Evolutionary conservation across 768 basidiomycete species (phyloP), one percentile per base, ranked within the genome.

Genomic region (Mycena rosella): DNA sequence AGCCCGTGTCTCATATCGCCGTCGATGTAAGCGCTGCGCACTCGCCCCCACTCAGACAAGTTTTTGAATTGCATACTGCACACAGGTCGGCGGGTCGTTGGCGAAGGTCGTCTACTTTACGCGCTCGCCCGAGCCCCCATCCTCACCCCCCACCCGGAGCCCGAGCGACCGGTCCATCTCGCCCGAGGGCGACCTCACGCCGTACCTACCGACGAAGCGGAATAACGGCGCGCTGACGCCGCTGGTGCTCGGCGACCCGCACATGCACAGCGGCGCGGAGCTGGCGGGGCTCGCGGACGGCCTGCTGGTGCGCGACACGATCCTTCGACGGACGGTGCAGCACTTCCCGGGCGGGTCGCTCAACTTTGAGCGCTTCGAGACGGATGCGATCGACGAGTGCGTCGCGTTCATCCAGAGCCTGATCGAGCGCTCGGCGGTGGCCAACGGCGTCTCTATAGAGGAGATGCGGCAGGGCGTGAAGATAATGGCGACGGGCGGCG

Each of bases 31-130:
- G 96, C 88, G 49, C n/a, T n/a, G n/a, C 53, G 38, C 58, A 60
- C 55, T 48, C 56, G 53, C 29, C 38, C 57, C 34, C 36, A 61
- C 42, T 59, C 8, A 10, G 2, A 20, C 18, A 18, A 44, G 49
- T 51, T 52, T 64, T 44, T 36, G 55, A 42, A 60, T 64, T 44
- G 60, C 58, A 73, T 56, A 54, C 45, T 36, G 74, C 67, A 74
- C 67, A 47, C 79, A 98, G 96, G 92, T 99, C 76, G 98, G 98
- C 29, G 98, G 98, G 47, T 98, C 96, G 15, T 83, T 99, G 17
- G 97, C 96, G 67, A 99, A 99, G 80, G 94, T 99, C 57, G 95
- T 98, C 73, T 99, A 98, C 82, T 99, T 99, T 79, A 98, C 97
- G 49, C 92, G 98, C 54, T 96, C 96, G 10, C 91, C 93, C 5